phyloP scores from a whole-genome alignment of 2,329 filamentous ascomycete species.

The Piedraia hortae region DNA sequence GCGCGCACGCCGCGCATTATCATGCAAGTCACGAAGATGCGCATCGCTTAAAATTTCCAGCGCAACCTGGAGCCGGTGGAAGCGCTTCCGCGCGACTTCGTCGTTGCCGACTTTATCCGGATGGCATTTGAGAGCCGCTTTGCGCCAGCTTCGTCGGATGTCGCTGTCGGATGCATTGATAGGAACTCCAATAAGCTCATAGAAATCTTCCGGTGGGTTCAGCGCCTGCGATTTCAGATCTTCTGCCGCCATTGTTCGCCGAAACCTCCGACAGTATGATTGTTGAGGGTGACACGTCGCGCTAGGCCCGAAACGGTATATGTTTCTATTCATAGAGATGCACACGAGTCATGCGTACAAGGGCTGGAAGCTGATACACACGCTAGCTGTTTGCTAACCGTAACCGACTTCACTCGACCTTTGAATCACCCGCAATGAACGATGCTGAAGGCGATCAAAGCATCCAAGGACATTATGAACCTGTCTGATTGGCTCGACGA shows the following conservation, averaged over 20 bases:
- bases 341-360: too few species aligned
- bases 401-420: too few species aligned
- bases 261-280: too few species aligned
- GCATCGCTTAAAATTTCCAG: slow-evolving; percentile 54
- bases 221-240: slow-evolving; percentile 18
- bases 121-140: slow-evolving; percentile 69
- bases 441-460: neutral
- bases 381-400: too few species aligned
- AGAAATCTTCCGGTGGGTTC: slow-evolving; percentile 33
- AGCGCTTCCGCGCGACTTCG: slow-evolving; percentile 42
- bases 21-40: slow-evolving; percentile 47
- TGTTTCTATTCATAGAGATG: too few species aligned
- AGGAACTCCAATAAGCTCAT: slow-evolving; percentile 42
- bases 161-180: slow-evolving; percentile 38
- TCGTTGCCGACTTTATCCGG: slow-evolving; percentile 56
- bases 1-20: slow-evolving; percentile 43
- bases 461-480: slow-evolving; percentile 34
- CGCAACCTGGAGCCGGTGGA: slow-evolving; percentile 65
- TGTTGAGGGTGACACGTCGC: too few species aligned
- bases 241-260: slow-evolving; percentile 13
- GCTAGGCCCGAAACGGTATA: too few species aligned
- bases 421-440: neutral
- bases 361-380: too few species aligned
- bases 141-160: slow-evolving; percentile 60
- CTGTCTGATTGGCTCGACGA: slow-evolving; percentile 95